Evolutionary conservation across 2,329 filamentous ascomycete species (phyloP).

Genomic region (Xylariaceae sp.): DNA sequence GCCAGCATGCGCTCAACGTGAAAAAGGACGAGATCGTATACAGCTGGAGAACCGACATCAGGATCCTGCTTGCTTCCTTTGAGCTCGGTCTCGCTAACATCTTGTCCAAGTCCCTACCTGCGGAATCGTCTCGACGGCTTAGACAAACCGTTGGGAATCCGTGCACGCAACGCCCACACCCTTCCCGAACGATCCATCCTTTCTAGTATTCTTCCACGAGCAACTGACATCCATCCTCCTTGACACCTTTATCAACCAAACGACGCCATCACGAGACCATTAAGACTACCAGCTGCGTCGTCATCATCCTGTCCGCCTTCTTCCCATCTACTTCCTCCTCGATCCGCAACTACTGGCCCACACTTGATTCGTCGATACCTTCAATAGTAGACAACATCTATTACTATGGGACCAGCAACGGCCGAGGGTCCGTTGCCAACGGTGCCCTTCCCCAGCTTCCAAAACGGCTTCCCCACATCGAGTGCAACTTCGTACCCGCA

Average conservation of each 20-base stretch:
- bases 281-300: neutral
- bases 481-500: constrained; percentile 29
- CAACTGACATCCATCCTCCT: constrained; percentile 5
- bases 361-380: neutral
- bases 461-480: constrained; percentile 24
- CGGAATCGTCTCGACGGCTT: neutral
- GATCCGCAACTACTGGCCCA: constrained; percentile 5
- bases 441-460: constrained; percentile 16
- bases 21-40: neutral
- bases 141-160: neutral
- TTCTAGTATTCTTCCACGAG: constrained; percentile 5
- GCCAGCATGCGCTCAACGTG: neutral
- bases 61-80: neutral
- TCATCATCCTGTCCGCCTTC: constrained; percentile 6
- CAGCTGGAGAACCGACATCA: constrained; percentile 1
- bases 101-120: neutral
- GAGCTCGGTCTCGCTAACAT: constrained; percentile 8
- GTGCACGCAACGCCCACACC: constrained; percentile 18
- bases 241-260: constrained; percentile 4
- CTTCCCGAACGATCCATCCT: constrained; percentile 17
- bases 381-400: constrained; percentile 1
- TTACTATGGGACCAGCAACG: constrained; percentile 21
- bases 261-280: neutral
- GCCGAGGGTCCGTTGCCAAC: constrained; percentile 20
- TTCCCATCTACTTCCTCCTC: constrained; percentile 2